Evolutionary conservation across 2,329 filamentous ascomycete species (phyloP).

Genomic region (Penicillium vulpinum): DNA sequence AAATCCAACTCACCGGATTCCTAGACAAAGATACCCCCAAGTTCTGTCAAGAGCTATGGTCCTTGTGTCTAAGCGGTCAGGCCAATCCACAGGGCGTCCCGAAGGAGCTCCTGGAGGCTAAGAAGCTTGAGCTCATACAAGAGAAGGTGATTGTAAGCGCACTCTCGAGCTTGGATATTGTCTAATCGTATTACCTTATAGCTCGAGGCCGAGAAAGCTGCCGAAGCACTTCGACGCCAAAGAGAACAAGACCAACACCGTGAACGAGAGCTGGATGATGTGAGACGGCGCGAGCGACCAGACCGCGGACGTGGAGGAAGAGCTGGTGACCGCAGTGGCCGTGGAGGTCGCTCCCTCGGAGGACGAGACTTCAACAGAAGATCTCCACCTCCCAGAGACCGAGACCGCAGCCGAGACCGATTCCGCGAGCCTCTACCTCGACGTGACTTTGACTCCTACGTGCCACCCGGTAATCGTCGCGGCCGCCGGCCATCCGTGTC

Average conservation of each 20-base stretch:
- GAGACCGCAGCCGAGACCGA: conserved; percentile 43
- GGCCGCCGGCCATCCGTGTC: conserved; percentile 40
- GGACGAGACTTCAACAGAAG: conserved; percentile 52
- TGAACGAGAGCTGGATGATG: conserved; percentile 67
- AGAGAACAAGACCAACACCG: conserved; percentile 70
- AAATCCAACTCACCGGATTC: conserved; percentile 93
- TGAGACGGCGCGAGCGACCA: conserved; percentile 58
- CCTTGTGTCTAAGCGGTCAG: conserved; percentile 85
- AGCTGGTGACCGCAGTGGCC: conserved; percentile 37
- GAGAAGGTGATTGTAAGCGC: conserved; percentile 67
- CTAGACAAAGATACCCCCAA: conserved; percentile 84
- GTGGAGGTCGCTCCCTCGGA: conserved; percentile 29
- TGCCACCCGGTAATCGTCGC: conserved; percentile 49
- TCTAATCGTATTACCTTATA: conserved; percentile 37
- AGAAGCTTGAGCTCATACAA: conserved; percentile 91
- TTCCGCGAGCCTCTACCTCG: conserved; percentile 49
- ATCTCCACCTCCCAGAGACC: conserved; percentile 54
- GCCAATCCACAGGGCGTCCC: conserved; percentile 85
- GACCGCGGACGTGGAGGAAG: conserved; percentile 42
- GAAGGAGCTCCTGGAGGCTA: conserved; percentile 90
- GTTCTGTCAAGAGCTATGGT: conserved; percentile 96
- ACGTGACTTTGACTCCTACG: conserved; percentile 58
- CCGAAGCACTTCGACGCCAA: conserved; percentile 70
- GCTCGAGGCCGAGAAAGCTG: conserved; percentile 80
- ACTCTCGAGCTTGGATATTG: not conserved